These are phyloP conservation scores for Carallia pectinifolia DNA, from an alignment of 345 rosid genomes.

Conservation along the genomic window DNA sequence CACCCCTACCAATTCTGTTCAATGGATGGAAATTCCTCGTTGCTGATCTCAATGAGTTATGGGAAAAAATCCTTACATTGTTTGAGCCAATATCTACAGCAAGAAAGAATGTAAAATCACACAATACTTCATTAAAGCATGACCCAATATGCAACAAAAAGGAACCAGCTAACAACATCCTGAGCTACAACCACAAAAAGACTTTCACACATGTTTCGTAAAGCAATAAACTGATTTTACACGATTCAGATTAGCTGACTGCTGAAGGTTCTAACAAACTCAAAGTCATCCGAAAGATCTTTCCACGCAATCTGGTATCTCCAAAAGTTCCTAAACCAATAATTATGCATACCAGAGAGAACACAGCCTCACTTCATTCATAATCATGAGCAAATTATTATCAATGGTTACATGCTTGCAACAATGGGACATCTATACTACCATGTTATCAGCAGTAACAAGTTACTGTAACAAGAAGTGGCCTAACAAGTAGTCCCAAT, in stretches of 20 bases:
- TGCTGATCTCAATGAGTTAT: conserved; percentile 72
- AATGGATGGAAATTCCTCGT: conserved; percentile 64
- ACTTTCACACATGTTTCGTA: too few relatives aligned
- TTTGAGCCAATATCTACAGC: conserved; percentile 52
- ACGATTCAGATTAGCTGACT: neutral
- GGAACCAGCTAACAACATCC: neutral
- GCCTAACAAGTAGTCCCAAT: too few relatives aligned
- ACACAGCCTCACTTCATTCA: neutral
- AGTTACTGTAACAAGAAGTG: too few relatives aligned
- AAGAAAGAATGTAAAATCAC: conserved; percentile 13
- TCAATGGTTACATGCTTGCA: too few relatives aligned
- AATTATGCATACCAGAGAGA: neutral
- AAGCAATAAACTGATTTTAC: neutral
- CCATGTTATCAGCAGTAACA: too few relatives aligned
- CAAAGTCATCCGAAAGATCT: neutral
- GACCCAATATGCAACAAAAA: neutral
- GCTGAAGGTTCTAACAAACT: neutral
- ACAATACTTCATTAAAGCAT: neutral
- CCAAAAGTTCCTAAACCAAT: neutral
- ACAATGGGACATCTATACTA: too few relatives aligned
- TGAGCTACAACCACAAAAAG: too few relatives aligned
- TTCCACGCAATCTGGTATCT: neutral
- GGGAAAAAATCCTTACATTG: conserved; percentile 70
- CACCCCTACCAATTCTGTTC: conserved; percentile 72
- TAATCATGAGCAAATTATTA: too few relatives aligned